Base-by-base conservation (phyloP, 768 basidiomycete species). In the Cystobasidium tubakii region DNA sequence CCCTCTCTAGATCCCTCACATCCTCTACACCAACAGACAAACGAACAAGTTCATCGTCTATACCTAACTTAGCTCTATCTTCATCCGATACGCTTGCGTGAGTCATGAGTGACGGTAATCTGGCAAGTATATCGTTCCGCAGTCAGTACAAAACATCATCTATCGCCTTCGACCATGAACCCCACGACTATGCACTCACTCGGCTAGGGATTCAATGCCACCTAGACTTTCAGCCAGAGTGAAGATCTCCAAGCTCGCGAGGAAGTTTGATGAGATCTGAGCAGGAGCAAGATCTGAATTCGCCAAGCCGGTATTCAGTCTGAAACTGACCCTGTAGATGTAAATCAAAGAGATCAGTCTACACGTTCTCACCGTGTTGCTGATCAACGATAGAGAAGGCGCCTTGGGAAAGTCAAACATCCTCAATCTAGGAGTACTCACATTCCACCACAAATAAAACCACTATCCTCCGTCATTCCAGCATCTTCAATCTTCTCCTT, bases 371-470 rank as follows among this genome's bases (percentile, higher is more conserved):
- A 6, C 39, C 39, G 39, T 39, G 15, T 31, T 74, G 36, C 60
- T 67, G n/a, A 10, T 75, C 21, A 2, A 36, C 15, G 53, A 73
- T 23, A 78, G 39, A 76, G 74, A 76, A 74, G 78, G 83, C 64
- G 88, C 85, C 1, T 90, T 88, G 75, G 42, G 17, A 42, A 42
- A 42, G 17, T 7, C 7, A 42, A 42, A 42, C n/a, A n/a, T n/a
- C n/a, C n/a, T n/a, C n/a, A n/a, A n/a, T 85, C 84, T 57, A 74
- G 21, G 21, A 12, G 3, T 17, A 50, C 46, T 50, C 46, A 50
- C 88, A 97, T 92, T 4, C 95, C 94, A 10, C 90, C 89, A 79
- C 88, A 92, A 0, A 93, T 92, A 83, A 97, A 90, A 0, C 89
- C 91, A 0, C 81, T 76, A 9, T 76, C 75, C 15, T 62, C 44